Evolutionary conservation across 176 grass and related monocot genomes (phyloP).

Genomic region (Microstegium vimineum): DNA sequence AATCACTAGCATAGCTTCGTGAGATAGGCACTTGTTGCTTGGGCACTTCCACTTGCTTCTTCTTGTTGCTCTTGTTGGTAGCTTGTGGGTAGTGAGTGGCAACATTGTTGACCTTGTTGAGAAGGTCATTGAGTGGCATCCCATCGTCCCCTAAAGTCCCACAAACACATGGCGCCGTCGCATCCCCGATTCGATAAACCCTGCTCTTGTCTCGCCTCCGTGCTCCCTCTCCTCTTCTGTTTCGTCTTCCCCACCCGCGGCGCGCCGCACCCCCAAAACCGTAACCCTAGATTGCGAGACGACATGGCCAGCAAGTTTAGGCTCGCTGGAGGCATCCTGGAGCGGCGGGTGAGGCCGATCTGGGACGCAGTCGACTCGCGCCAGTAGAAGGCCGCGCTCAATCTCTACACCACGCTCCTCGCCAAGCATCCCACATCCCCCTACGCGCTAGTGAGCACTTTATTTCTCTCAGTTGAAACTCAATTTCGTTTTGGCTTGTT

Average conservation of each 20-base stretch:
- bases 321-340: constrained; percentile 84
- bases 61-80: no score
- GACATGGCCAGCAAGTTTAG: constrained; percentile 84
- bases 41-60: no score
- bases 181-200: constrained; percentile 48
- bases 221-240: not conserved
- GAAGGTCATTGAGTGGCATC: no score
- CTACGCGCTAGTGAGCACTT: constrained; percentile 73
- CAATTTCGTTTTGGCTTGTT: not conserved
- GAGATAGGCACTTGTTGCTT: no score
- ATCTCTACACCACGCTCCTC: constrained; percentile 62
- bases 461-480: not conserved
- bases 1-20: no score
- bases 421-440: constrained; percentile 78
- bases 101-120: no score
- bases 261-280: constrained; percentile 36
- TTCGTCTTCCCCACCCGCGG: not conserved
- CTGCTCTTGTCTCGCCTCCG: constrained; percentile 21
- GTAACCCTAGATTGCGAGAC: constrained; percentile 41
- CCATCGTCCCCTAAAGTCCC: not conserved
- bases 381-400: constrained; percentile 79
- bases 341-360: constrained; percentile 84
- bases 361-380: constrained; percentile 97
- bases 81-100: no score
- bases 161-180: constrained; percentile 5